Percentiles rank a stretch among this genome's conserved stretches.
Conservation (phyloP, 371 early-diverging fungal species). For the Lichtheimia ornata region DNA sequence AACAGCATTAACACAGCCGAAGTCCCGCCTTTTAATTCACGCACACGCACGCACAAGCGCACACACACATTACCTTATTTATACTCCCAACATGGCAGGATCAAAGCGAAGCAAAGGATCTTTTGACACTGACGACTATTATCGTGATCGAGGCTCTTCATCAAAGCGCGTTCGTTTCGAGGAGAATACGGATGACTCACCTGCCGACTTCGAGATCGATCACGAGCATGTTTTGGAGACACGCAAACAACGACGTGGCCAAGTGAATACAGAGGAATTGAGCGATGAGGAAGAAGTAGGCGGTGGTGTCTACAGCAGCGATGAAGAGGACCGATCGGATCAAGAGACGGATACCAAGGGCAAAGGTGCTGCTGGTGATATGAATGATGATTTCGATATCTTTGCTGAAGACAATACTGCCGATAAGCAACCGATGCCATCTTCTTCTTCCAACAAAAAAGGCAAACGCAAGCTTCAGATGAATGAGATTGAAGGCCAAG, state of each 20-base stretch:
- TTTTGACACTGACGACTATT: conserved; percentile 24
- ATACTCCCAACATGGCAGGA: conserved; percentile 14
- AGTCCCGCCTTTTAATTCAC: no score
- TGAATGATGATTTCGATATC: conserved; percentile 64
- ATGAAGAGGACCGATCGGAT: conserved; percentile 43
- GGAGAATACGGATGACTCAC: conserved; percentile 7
- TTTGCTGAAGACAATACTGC: conserved; percentile 37
- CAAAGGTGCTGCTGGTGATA: conserved; percentile 25
- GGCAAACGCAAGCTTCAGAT: conserved; percentile 27
- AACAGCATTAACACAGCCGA: no score
- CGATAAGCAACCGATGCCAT: neutral
- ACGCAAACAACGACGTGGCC: conserved; percentile 52
- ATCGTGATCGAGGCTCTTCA: conserved; percentile 14
- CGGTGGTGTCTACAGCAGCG: conserved; percentile 49
- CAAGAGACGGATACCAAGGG: conserved; percentile 22
- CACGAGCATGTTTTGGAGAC: conserved; percentile 49
- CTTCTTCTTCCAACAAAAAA: conserved; percentile 15
- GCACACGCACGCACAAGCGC: no score
- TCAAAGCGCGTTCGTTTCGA: conserved; percentile 46
- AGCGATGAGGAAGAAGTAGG: conserved; percentile 61
- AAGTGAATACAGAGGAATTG: conserved; percentile 52
- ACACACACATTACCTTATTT: neutral
- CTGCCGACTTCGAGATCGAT: conserved; percentile 47
- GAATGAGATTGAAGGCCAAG: conserved; percentile 59
- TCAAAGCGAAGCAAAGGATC: conserved; percentile 27